These are phyloP conservation scores for Citrus sp. DNA, from an alignment of 345 rosid species.

Conservation along the genomic window DNA sequence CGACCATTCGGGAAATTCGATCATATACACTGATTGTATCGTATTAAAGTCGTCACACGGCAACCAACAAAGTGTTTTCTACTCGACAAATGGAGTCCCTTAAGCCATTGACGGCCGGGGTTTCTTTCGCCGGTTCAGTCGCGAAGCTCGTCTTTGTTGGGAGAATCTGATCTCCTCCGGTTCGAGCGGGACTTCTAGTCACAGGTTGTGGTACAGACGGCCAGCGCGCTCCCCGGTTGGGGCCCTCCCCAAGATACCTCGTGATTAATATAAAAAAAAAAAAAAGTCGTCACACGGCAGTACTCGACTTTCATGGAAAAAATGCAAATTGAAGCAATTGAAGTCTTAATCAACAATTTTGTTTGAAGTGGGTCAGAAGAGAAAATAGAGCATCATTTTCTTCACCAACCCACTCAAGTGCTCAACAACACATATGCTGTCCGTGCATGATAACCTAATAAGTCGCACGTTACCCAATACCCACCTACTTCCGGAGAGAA, in stretches of 20 bases:
- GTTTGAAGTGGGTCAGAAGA: neutral
- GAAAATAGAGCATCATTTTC: neutral
- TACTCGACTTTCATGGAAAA: neutral
- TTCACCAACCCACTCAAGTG: neutral
- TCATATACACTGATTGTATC: no score
- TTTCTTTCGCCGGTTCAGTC: no score
- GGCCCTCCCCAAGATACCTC: no score
- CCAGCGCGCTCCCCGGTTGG: no score
- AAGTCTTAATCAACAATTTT: neutral
- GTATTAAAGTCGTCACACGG: neutral
- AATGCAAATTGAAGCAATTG: neutral
- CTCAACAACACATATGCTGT: neutral
- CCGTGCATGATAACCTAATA: neutral
- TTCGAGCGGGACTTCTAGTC: no score
- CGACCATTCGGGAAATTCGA: neutral
- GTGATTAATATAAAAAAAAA: no score
- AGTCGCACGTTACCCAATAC: neutral
- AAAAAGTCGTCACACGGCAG: neutral
- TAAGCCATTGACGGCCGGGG: no score
- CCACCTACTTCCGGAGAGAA: neutral
- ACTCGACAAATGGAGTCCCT: no score
- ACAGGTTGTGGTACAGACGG: no score
- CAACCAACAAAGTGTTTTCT: no score
- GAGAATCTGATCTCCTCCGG: no score
- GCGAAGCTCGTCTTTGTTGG: no score